phyloP scores from a whole-genome alignment of 108 stramenopile species.

The Skeletonema menzelii region DNA sequence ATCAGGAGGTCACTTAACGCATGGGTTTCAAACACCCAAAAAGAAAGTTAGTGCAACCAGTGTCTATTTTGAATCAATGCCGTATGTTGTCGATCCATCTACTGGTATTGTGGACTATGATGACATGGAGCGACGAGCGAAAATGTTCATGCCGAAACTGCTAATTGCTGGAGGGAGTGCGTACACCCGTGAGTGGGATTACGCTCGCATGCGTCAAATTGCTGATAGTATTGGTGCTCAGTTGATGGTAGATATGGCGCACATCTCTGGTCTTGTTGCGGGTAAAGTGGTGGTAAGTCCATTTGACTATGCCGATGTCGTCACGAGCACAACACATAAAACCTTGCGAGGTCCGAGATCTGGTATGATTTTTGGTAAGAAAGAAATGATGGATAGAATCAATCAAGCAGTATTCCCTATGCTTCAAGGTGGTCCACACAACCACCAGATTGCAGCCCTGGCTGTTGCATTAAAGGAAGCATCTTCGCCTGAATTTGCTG shows the following conservation, averaged over 20 bases:
- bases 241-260: slow-evolving; percentile 99
- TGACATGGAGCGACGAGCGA: slow-evolving; percentile 90
- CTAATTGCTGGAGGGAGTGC: slow-evolving; percentile 98
- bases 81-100: slow-evolving; percentile 92
- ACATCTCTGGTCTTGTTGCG: slow-evolving; percentile 98
- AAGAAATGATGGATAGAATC: slow-evolving; percentile 89
- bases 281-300: slow-evolving; percentile 88
- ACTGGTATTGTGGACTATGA: slow-evolving; percentile 98
- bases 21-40: slow-evolving; percentile 96
- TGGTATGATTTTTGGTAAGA: slow-evolving; percentile 97
- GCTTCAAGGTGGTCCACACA: slow-evolving; percentile 99
- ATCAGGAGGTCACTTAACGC: slow-evolving; percentile 97
- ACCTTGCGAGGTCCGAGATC: slow-evolving; percentile 98
- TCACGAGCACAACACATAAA: slow-evolving; percentile 99
- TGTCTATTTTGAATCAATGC: slow-evolving; percentile 98
- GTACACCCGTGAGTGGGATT: slow-evolving; percentile 99
- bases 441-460: slow-evolving; percentile 96
- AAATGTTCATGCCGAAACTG: slow-evolving; percentile 97
- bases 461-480: slow-evolving; percentile 98
- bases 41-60: slow-evolving; percentile 98
- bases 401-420: slow-evolving; percentile 98
- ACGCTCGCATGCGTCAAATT: slow-evolving; percentile 92
- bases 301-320: slow-evolving; percentile 97
- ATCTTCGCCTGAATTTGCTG: slow-evolving; percentile 82
- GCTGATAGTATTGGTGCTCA: slow-evolving; percentile 96